These are phyloP conservation scores for Prinsepia uniflora DNA, from an alignment of 306 rosid species.

Conservation along the genomic window DNA sequence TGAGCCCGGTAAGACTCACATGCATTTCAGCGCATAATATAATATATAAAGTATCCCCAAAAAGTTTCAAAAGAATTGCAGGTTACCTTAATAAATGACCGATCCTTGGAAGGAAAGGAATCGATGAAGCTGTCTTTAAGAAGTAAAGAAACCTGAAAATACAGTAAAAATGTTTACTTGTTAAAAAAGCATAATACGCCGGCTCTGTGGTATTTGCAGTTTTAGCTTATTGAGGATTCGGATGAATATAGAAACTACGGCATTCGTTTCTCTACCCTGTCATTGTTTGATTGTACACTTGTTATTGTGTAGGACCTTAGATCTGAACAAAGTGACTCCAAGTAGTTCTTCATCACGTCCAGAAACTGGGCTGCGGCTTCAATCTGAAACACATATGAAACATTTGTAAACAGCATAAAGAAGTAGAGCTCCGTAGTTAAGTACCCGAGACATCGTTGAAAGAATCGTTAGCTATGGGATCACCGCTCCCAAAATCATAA, in stretches of 20 bases:
- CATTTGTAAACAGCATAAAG: neutral
- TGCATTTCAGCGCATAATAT: too few relatives aligned
- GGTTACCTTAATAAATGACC: constrained; percentile 79
- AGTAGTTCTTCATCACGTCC: constrained; percentile 52
- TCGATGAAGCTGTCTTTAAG: constrained; percentile 89
- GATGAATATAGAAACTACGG: constrained; percentile 19
- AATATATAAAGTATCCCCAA: neutral
- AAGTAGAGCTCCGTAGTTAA: neutral
- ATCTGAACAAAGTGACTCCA: constrained; percentile 82
- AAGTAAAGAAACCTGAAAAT: constrained; percentile 89
- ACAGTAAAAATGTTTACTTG: constrained; percentile 17
- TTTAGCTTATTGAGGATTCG: constrained; percentile 15
- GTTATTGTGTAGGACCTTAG: constrained; percentile 78
- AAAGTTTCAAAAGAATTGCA: neutral
- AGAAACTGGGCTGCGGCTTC: constrained; percentile 65
- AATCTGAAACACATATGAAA: constrained; percentile 44
- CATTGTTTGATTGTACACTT: constrained; percentile 74
- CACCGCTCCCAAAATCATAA: neutral
- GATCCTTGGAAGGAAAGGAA: constrained; percentile 79
- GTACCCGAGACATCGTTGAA: neutral
- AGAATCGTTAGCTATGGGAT: neutral
- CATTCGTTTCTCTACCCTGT: constrained; percentile 55
- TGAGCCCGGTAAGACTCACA: too few relatives aligned
- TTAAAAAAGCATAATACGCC: constrained; percentile 18
- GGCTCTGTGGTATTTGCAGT: neutral